Evolutionary conservation across 2,329 filamentous ascomycete genomes (phyloP), one percentile per base, ranked within the genome.

Genomic region (Beauveria medogensis): DNA sequence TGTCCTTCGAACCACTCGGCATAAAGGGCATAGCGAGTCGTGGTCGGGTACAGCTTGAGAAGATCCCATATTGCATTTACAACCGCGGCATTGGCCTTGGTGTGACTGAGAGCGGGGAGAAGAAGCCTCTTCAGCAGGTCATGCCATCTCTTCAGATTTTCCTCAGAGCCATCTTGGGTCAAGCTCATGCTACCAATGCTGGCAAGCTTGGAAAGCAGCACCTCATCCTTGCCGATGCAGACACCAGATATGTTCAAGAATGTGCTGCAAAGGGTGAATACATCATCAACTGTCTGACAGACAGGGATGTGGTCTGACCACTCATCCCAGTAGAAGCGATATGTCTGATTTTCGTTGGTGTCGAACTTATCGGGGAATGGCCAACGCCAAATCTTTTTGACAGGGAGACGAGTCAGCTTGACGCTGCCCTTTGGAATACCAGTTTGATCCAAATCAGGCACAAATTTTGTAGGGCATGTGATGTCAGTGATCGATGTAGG

Each of bases 271-370:
- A 97, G 82, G 2, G 88, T 86, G 72, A 97, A 94, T 16, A 99
- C 82, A 70, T 99, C 94, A 64, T 97, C 91, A 6, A 96, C 85
- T 2, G 81, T 89, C 71, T 96, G 92, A 70, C 94, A 99, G 22
- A 96, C 77, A 0, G 94, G 95, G 51, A 99, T 82, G 65, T 94
- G 96, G 73, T 97, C 93, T 2, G 87, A 82, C 94, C 94, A 99
- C 67, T 97, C 94, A 62, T 96, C 92, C 87, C 94, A 97, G 73
- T 99, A 99, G 71, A 95, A 97, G 40, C 89, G 85, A 72, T 97
- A 97, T 57, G 89, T 84, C n/a, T 82, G 81, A 22, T 87, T 87
- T 66, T 92, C 90, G 59, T 86, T 87, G 28, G 85, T 85, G 68
- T 94, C 90, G 64, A 82, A 82, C 66, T 85, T 87, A 67, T 96